These are phyloP conservation scores for Sapria himalayana DNA, from an alignment of 345 rosid genomes.

Conservation along the genomic window DNA sequence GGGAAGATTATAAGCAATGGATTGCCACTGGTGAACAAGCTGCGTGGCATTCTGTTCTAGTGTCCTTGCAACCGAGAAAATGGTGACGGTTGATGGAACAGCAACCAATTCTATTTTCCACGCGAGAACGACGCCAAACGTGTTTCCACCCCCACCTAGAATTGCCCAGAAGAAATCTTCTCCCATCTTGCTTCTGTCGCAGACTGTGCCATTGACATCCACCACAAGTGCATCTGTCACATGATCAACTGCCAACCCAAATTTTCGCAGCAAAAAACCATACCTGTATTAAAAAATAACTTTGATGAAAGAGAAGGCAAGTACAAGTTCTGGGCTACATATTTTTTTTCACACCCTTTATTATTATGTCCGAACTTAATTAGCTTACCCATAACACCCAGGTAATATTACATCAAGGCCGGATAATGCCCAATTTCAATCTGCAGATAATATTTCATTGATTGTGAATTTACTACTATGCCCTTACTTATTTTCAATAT, in stretches of 20 bases:
- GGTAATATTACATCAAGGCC: no score
- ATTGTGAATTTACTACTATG: no score
- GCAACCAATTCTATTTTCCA: conserved; percentile 11
- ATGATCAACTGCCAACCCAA: conserved; percentile 10
- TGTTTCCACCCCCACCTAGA: conserved; percentile 11
- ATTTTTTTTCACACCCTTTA: no score
- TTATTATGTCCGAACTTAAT: no score
- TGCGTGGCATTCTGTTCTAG: conserved; percentile 10
- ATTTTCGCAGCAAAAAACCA: conserved; percentile 13
- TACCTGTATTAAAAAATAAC: no score
- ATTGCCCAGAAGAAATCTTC: conserved; percentile 15
- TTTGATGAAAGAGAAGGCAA: no score
- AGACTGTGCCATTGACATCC: conserved; percentile 8
- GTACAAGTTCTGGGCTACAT: no score
- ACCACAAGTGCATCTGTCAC: conserved; percentile 9
- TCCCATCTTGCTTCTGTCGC: conserved; percentile 9
- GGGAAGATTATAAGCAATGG: conserved; percentile 8
- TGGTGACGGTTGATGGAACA: conserved; percentile 11
- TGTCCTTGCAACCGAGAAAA: conserved; percentile 10
- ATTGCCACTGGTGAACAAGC: conserved; percentile 11
- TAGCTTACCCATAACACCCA: no score
- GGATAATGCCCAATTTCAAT: no score
- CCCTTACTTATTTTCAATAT: no score
- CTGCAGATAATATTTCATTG: no score
- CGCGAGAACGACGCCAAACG: conserved; percentile 8